Base-by-base conservation (phyloP, 441 rosid species). In the Bruguiera hainesii region DNA sequence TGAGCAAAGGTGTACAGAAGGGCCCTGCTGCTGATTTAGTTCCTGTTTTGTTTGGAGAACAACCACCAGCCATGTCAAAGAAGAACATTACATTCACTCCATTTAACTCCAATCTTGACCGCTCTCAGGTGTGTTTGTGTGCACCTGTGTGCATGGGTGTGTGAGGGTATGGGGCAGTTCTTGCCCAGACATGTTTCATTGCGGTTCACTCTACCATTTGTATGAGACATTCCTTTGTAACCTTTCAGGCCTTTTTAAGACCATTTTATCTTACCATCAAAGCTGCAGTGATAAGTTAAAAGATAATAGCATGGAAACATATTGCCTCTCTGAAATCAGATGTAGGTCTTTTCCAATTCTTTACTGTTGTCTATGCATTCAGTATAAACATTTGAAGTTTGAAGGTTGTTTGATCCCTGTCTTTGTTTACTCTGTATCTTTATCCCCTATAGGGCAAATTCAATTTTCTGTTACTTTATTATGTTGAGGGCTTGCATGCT, bases 1-100 rank as follows among this genome's bases (percentile, higher is more conserved):
- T 95, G 73, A 92, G 98, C 68, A 95, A 89, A 86, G 98, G 95
- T 49, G 88, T 95, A 71, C 77, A 81, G 7, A 86, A 70, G 78
- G 98, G 98, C 57, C 96, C 99, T 67, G 99, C 98, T 75, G 76
- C 89, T 46, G 93, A 90, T 70, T 78, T 92, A 63, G 78, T 92
- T 53, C 97, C 98, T 67, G 95, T 91, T 8, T 76, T 95, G 70
- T 95, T 88, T 70, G 98, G 99, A 55, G 98, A 95, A 79, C 83
- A 86, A 67, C 66, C 61, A 15, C 96, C 93, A 23, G 52, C 82
- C 2, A 39, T 82, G 33, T 51, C 85, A 23, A 91, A 88, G 78
- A 91, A 90, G 75, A 88, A 79, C 25, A 80, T 69, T 49, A 53
- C 73, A 67, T 82, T 89, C 67, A 84, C 75, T 48, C 88, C 94